Evolutionary conservation across 441 rosid genomes (phyloP).

Genomic region (Viola pubescens): DNA sequence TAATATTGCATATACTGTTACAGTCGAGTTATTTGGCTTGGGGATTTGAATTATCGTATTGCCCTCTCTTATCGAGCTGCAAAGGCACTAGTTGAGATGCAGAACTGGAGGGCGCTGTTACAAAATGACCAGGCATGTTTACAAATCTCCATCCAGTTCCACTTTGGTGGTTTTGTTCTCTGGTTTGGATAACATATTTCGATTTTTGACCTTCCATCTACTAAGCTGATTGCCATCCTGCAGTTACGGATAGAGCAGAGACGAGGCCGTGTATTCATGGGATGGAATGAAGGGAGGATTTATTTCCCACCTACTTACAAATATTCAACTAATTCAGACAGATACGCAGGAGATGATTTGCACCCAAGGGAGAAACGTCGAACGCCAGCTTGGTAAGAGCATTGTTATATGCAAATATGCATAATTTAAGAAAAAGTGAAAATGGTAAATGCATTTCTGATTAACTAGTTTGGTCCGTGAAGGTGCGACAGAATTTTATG

Average conservation of each 20-base stretch:
- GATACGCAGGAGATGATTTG: conserved; percentile 84
- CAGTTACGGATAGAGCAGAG: conserved; percentile 90
- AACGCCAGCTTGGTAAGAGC: conserved; percentile 89
- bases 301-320: conserved; percentile 98
- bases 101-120: conserved; percentile 88
- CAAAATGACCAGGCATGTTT: conserved; percentile 82
- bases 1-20: conserved; percentile 21
- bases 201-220: conserved; percentile 7
- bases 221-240: conserved; percentile 14
- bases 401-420: not conserved
- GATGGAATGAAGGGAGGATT: conserved; percentile 92
- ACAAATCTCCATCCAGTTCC: conserved; percentile 4
- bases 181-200: not conserved
- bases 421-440: not conserved
- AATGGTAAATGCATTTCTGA: conserved; percentile 17
- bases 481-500: conserved; percentile 98
- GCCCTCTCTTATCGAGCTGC: conserved; percentile 90
- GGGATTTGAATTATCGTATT: conserved; percentile 89
- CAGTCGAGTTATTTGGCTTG: conserved; percentile 94
- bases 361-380: conserved; percentile 90
- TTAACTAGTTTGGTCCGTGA: conserved; percentile 12
- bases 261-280: conserved; percentile 71
- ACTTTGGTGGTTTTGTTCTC: not conserved
- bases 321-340: conserved; percentile 86
- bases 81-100: conserved; percentile 98